Base-by-base conservation (phyloP, 768 basidiomycete genomes). In the Nevesoporus exiguus region DNA sequence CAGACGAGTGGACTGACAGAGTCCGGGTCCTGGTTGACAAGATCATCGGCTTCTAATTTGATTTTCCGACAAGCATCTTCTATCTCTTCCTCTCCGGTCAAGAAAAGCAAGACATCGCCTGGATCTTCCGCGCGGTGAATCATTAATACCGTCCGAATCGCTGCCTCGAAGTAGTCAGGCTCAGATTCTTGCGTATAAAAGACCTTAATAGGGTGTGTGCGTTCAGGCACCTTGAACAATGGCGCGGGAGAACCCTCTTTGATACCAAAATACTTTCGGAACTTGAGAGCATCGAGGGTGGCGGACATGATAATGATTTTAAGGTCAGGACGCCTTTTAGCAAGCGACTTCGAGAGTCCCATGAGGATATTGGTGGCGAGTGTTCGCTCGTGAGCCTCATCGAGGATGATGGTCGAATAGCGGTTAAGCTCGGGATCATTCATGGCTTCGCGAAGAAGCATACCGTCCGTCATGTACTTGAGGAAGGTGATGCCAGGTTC, bases 401-500 rank as follows among this genome's bases (percentile, higher is more conserved):
- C 97, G n/a, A 98, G 80, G 59, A 99, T 98, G 66, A 99, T 91
- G 60, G 96, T 89, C 55, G 89, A 95, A 67, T 99, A 99, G 49
- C 93, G 80, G 70, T 99, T 96, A 25, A 99, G 75, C 68, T 98
- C 97, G 17, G 95, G 94, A 71, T 98, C 97, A 60, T 98, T 98
- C 37, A 98, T 73, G 1, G 97, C 98, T 70, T 99, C 97, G 64
- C 96, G 88, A n/a, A 98, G 83, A 8, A 99, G 77, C 2, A 99
- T 93, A 76, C 97, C 97, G 60, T 99, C 97, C 3, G 97, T 99
- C 97, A 98, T 98, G 67, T 94, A 98, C 70, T 95, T 97, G 52
- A 14, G 49, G 17, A 56, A 55, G 17, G 42, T 9, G 37, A 22
- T 14, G 73, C 85, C 55, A 95, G 95, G 98, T 76, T 99, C 98